Conservation (phyloP, 2,329 filamentous ascomycete genomes). For the Cladosporium sp. region DNA sequence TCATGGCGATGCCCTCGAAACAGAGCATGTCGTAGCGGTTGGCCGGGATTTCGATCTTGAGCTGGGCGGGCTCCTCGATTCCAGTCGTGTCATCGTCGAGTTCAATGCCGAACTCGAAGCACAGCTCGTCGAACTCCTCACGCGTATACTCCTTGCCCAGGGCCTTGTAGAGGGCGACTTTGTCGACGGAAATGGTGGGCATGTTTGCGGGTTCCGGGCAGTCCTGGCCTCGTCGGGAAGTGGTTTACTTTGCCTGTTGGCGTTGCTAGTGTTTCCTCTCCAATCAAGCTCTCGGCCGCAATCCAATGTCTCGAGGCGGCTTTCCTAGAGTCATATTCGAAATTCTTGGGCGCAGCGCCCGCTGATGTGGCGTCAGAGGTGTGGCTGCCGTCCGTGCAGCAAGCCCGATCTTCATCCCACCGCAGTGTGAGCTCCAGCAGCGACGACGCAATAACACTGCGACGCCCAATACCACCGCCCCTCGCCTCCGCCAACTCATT, state of each 20-base stretch:
- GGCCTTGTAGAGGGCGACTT: slow-evolving; percentile 90
- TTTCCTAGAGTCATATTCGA: slow-evolving; percentile 14
- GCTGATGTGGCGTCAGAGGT: slow-evolving; percentile 7
- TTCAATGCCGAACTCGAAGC: slow-evolving; percentile 98
- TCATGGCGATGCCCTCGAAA: slow-evolving; percentile 92
- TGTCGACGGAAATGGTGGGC: slow-evolving; percentile 97
- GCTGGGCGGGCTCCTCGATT: slow-evolving; percentile 80
- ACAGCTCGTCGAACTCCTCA: slow-evolving; percentile 92
- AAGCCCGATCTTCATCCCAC: slow-evolving; percentile 10
- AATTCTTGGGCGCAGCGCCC: slow-evolving; percentile 6
- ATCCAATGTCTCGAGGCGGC: neutral
- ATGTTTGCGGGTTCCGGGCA: slow-evolving; percentile 51
- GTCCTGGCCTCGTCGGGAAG: neutral
- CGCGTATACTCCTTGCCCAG: slow-evolving; percentile 88
- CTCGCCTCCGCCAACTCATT: neutral
- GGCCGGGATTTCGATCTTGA: slow-evolving; percentile 97
- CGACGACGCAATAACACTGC: slow-evolving; percentile 11
- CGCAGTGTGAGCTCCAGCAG: slow-evolving; percentile 5
- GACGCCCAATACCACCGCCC: slow-evolving; percentile 1
- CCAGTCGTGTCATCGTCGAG: slow-evolving; percentile 91
- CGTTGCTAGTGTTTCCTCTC: neutral
- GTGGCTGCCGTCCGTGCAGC: neutral
- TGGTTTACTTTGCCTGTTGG: neutral
- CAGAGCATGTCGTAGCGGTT: slow-evolving; percentile 92
- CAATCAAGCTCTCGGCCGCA: neutral